Evolutionary conservation across 495 filamentous ascomycete genomes (phyloP).

Genomic region (Chaetomidium leptoderma): DNA sequence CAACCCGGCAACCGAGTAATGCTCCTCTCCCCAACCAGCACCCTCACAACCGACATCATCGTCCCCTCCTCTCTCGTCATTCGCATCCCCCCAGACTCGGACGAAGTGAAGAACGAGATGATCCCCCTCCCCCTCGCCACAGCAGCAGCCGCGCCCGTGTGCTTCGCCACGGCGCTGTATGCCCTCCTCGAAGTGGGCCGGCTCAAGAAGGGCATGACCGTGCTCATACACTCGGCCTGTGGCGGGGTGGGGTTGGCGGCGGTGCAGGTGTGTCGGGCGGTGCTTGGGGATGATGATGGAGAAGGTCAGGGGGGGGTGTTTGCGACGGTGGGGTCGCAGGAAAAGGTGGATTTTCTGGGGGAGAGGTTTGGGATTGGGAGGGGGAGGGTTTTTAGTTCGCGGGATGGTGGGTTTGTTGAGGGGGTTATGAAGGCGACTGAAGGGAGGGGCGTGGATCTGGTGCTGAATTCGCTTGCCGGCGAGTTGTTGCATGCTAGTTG

Average conservation of each 20-base stretch:
- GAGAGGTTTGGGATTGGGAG: slow-evolving; percentile 36
- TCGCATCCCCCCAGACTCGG: too few species aligned
- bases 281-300: neutral
- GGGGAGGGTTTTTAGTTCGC: slow-evolving; percentile 39
- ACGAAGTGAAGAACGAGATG: too few species aligned
- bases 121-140: slow-evolving; percentile 21
- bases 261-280: slow-evolving; percentile 39
- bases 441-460: slow-evolving; percentile 48
- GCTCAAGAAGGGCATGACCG: slow-evolving; percentile 33
- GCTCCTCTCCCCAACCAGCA: slow-evolving; percentile 30
- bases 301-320: slow-evolving; percentile 36
- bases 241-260: slow-evolving; percentile 47
- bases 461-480: slow-evolving; percentile 51
- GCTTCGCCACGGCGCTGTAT: slow-evolving; percentile 36
- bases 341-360: slow-evolving; percentile 39
- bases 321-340: slow-evolving; percentile 42
- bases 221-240: slow-evolving; percentile 50
- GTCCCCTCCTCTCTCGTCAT: slow-evolving; percentile 20
- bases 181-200: slow-evolving; percentile 28
- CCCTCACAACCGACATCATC: slow-evolving; percentile 36
- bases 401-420: slow-evolving; percentile 32
- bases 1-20: slow-evolving; percentile 40
- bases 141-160: slow-evolving; percentile 30
- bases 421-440: slow-evolving; percentile 43
- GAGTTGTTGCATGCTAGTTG: slow-evolving; percentile 47